Base-by-base conservation (phyloP, 2,329 filamentous ascomycete species). In the Fusarium albosuccineum region DNA sequence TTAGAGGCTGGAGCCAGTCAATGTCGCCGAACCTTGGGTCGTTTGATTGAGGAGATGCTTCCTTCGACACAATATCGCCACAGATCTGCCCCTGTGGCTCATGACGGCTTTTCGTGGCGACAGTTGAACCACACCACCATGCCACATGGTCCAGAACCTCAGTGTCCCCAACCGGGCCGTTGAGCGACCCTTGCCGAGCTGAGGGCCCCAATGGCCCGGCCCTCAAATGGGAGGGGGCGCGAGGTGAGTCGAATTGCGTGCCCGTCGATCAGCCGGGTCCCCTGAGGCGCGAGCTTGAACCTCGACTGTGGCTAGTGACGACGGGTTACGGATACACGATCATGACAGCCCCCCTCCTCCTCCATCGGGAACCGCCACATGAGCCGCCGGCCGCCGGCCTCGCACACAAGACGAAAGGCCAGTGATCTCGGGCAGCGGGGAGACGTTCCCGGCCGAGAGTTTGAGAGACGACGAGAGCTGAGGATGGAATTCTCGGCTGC, bases 251-350 rank as follows among this genome's bases (percentile, higher is more conserved):
- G n/a, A 42, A 60, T 63, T 48, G 50, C 64, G 44, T 45, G 55
- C 52, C 55, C 54, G 64, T 51, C 56, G 56, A 63, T 72, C 57
- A 58, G 33, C 17, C 30, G 34, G 46, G 49, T 48, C 59, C 58
- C 59, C 54, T 70, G 66, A 64, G 68, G 70, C 66, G 66, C 61
- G 59, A 66, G 66, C 57, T 71, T 56, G 33, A 55, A 22, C 56
- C 30, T 54, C 50, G 60, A 68, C 58, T 73, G 70, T 73, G 70
- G 70, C 70, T 71, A 64, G 64, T 69, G 57, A 64, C 49, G 46
- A 48, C 40, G 52, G 60, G 42, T 66, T 65, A 52, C 54, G 60
- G 42, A 64, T 65, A 52, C 54, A 65, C 53, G 27, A 61, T 58
- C 48, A 48, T 53, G 54, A 59, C 68, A 40, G 16, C 27, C 37